Conservation (phyloP, 108 stramenopile genomes). For the Cylindrotheca fusiformis region DNA sequence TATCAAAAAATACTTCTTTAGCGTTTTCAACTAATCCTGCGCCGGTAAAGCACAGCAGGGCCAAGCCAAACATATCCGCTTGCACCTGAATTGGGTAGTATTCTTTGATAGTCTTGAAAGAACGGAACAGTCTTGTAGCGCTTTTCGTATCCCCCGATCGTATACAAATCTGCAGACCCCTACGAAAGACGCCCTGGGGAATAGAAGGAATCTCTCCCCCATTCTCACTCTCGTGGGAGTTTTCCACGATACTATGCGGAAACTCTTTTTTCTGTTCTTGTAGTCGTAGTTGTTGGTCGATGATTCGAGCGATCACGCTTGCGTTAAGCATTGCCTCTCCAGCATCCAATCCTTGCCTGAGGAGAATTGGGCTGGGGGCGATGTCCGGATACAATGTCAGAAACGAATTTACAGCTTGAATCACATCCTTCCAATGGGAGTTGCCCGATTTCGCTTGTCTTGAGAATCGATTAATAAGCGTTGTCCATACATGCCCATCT, state of each 20-base stretch:
- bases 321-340: slow-evolving; percentile 11
- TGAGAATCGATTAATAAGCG: slow-evolving; percentile 8
- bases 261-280: background rate
- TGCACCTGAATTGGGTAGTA: slow-evolving; percentile 11
- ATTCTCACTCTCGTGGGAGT: background rate
- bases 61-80: slow-evolving; percentile 15
- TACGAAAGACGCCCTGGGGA: slow-evolving; percentile 3
- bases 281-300: background rate
- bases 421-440: slow-evolving; percentile 12
- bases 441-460: slow-evolving; percentile 5
- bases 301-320: background rate
- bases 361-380: slow-evolving; percentile 7
- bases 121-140: slow-evolving; percentile 5
- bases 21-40: slow-evolving; percentile 15
- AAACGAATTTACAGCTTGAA: slow-evolving; percentile 5
- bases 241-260: background rate
- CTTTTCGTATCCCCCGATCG: slow-evolving; percentile 6
- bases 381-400: slow-evolving; percentile 18
- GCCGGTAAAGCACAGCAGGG: slow-evolving; percentile 13
- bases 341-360: slow-evolving; percentile 19
- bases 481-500: slow-evolving; percentile 11
- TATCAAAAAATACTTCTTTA: slow-evolving; percentile 5
- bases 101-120: slow-evolving; percentile 5
- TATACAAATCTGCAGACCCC: slow-evolving; percentile 16
- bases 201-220: background rate